These are phyloP conservation scores for Trametes versicolor DNA, from an alignment of 1,284 basidiomycete genomes.

Conservation along the genomic window DNA sequence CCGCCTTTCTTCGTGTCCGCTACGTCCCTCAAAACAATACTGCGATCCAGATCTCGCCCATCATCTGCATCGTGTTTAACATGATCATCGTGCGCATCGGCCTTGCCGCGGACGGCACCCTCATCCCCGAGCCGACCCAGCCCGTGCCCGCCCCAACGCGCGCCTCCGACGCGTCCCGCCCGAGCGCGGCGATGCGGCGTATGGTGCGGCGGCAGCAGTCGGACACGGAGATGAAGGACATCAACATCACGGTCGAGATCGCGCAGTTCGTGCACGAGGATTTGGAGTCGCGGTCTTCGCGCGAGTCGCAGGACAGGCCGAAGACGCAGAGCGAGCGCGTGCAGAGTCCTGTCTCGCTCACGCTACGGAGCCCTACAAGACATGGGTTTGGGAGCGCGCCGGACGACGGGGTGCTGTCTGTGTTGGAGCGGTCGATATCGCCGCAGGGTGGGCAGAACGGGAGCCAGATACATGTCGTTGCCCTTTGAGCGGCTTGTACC, in stretches of 20 bases:
- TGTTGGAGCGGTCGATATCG: slow-evolving; percentile 9
- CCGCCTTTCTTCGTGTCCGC: neutral
- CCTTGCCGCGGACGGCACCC: slow-evolving; percentile 32
- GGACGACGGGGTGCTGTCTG: neutral
- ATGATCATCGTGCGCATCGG: slow-evolving; percentile 42
- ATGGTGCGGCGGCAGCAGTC: slow-evolving; percentile 19
- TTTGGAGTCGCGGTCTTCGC: slow-evolving; percentile 11
- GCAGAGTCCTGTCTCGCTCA: neutral
- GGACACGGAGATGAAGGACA: slow-evolving; percentile 30
- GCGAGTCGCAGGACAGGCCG: slow-evolving; percentile 1
- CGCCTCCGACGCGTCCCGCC: slow-evolving; percentile 4
- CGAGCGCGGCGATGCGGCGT: slow-evolving; percentile 12
- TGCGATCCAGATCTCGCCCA: slow-evolving; percentile 35
- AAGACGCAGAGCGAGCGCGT: slow-evolving; percentile 12
- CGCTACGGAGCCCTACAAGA: neutral
- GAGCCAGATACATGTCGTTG: slow-evolving; percentile 14
- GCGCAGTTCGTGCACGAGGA: slow-evolving; percentile 32
- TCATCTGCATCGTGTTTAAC: slow-evolving; percentile 46
- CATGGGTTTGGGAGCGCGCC: neutral
- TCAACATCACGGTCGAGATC: slow-evolving; percentile 32
- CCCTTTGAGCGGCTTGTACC: neutral
- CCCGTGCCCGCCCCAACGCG: slow-evolving; percentile 10
- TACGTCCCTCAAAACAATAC: neutral
- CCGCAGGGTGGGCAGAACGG: neutral
- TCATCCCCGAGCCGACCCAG: slow-evolving; percentile 14